Conservation (phyloP, 129 eudicot species). For the Daucus carota region DH1_v3.0 NC_030384.2:28530501-28531000, state of each 20-base stretch:
- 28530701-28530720: slow-evolving; percentile 65
- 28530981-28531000: not conserved
- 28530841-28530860: too few species aligned
- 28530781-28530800: too few species aligned
- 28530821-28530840: too few species aligned
- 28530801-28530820: too few species aligned
- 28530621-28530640: slow-evolving; percentile 94
- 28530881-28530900: too few species aligned
- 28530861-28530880: too few species aligned
- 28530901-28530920: too few species aligned
- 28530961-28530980: not conserved
- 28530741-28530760: too few species aligned
- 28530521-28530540: slow-evolving; percentile 10
- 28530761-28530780: too few species aligned
- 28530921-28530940: not conserved
- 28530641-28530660: slow-evolving; percentile 78
- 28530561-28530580: slow-evolving; percentile 76
- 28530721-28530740: not conserved
- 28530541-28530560: slow-evolving; percentile 59
- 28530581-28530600: slow-evolving; percentile 88
- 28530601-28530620: slow-evolving; percentile 84
- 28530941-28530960: not conserved
- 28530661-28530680: slow-evolving; percentile 84
- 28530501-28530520: not conserved
- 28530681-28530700: slow-evolving; percentile 94